Evolutionary conservation across 345 rosid genomes (phyloP), one percentile per base, ranked within the genome.

Genomic region (Corchorus capsularis): DNA sequence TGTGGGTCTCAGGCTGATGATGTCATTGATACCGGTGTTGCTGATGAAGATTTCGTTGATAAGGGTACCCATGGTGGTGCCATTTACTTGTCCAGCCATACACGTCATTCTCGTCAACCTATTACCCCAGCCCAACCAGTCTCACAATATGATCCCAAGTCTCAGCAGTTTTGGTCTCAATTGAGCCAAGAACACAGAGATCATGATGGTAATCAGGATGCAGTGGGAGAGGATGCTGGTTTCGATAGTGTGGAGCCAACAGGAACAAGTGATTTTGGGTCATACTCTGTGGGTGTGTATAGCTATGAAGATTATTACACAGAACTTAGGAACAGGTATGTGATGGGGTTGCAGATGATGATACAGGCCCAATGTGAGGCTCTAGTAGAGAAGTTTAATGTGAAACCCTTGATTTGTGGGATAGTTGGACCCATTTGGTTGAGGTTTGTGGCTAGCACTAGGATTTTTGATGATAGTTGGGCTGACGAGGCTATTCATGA

Each of bases 301-400:
- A 78, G 80, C 6, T 83, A 82, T 45, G 91, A 89, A 79, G 91
- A 87, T 63, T 94, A 83, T 76, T 89, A 86, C 75, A 69, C 72
- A 5, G 96, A 92, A 82, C 82, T 87, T 17, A 92, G 93, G 87
- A 84, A 85, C 62, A 82, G 91, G 83, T 92, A 92, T 75, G 90
- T 89, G 57, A 77, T 86, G 84, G 93, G 94, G 34, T 34, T 94
- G 84, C 85, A 88, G 77, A 71, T 86, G 84, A 90, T 91, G 90
- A 57, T 94, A 75, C 89, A 88, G 79, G 79, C 77, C 72, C 97
- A 94, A 59, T 92, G 94, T 49, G 94, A 88, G 84, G 89, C 91
- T 16, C 78, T 94, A 72, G 94, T 87, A 32, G 86, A 85, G 37
- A 82, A 83, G 72, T 86, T 91, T 35, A 80, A 83, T 22, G 94